These are phyloP conservation scores for Chytridiales sp. DNA, from an alignment of 371 early-diverging fungal genomes.

Conservation along the genomic window DNA sequence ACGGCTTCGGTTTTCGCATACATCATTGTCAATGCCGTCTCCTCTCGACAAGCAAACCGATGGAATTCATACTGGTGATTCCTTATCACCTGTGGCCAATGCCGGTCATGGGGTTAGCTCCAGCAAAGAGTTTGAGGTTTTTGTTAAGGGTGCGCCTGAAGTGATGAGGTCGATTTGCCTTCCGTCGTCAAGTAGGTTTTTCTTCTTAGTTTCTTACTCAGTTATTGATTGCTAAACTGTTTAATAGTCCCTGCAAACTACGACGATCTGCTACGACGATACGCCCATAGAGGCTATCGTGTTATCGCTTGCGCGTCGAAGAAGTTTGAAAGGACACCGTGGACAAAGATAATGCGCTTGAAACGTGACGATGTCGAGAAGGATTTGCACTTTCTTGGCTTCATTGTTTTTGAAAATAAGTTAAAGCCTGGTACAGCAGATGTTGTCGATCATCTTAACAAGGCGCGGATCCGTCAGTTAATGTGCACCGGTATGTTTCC, in stretches of 20 bases:
- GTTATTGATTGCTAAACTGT: constrained; percentile 1
- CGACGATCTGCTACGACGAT: constrained; percentile 70
- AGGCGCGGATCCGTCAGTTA: constrained; percentile 88
- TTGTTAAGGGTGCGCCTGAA: constrained; percentile 97
- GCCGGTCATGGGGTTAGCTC: not conserved
- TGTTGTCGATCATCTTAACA: constrained; percentile 80
- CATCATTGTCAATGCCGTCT: not conserved
- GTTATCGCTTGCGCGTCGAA: constrained; percentile 92
- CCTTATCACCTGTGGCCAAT: not conserved
- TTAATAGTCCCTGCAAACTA: constrained; percentile 79
- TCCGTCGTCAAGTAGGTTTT: constrained; percentile 49
- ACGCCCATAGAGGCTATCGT: constrained; percentile 93
- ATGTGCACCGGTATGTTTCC: constrained; percentile 89
- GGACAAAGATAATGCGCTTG: constrained; percentile 75
- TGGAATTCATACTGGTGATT: not conserved
- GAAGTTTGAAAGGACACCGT: constrained; percentile 63
- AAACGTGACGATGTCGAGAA: constrained; percentile 85
- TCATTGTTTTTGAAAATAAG: constrained; percentile 99
- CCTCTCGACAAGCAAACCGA: not conserved
- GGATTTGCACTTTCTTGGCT: constrained; percentile 87
- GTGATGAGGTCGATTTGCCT: constrained; percentile 83
- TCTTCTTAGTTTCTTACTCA: not conserved
- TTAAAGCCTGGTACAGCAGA: constrained; percentile 85
- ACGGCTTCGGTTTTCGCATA: constrained; percentile 19
- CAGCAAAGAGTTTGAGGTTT: constrained; percentile 70